Evolutionary conservation across 495 filamentous ascomycete genomes (phyloP).

Genomic region (Saxispiralis lemnorum): DNA sequence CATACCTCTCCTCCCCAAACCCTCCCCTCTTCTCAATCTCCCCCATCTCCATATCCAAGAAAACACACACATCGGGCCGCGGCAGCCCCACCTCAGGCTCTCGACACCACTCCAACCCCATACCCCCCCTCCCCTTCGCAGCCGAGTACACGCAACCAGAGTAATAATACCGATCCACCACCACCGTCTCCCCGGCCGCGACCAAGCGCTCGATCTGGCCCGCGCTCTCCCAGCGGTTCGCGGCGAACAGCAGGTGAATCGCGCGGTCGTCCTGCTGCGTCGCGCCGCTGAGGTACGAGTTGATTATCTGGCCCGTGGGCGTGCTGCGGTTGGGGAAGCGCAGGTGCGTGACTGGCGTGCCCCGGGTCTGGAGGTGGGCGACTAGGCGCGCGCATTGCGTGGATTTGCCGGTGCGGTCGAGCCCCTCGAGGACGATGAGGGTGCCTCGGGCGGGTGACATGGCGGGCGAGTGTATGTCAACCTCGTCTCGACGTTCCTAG

Average conservation of each 20-base stretch:
- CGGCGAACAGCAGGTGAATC: constrained; percentile 88
- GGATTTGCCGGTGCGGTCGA: constrained; percentile 89
- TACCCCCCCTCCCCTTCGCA: constrained; percentile 58
- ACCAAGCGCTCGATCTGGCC: constrained; percentile 31
- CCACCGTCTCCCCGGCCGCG: constrained; percentile 47
- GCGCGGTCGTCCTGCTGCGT: constrained; percentile 71
- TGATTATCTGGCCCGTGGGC: constrained; percentile 76
- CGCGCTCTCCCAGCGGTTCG: constrained; percentile 83
- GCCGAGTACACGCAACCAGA: constrained; percentile 86
- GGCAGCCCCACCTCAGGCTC: constrained; percentile 76
- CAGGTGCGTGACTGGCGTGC: constrained; percentile 51
- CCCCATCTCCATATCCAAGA: constrained; percentile 59
- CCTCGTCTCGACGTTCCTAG: too few relatives aligned
- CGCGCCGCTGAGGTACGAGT: constrained; percentile 61
- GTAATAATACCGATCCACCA: constrained; percentile 89
- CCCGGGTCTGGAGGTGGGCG: constrained; percentile 40
- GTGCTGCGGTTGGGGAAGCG: constrained; percentile 86
- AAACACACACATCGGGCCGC: constrained; percentile 70
- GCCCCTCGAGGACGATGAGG: constrained; percentile 79
- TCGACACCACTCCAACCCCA: constrained; percentile 60
- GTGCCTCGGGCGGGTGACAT: constrained; percentile 13
- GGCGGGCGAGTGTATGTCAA: too few relatives aligned
- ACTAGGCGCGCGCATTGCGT: constrained; percentile 70
- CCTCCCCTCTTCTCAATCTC: constrained; percentile 61
- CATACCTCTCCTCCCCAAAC: constrained; percentile 78